phyloP scores from a whole-genome alignment of 352 stramenopile genomes.

The Stramenopiles sp. region DNA sequence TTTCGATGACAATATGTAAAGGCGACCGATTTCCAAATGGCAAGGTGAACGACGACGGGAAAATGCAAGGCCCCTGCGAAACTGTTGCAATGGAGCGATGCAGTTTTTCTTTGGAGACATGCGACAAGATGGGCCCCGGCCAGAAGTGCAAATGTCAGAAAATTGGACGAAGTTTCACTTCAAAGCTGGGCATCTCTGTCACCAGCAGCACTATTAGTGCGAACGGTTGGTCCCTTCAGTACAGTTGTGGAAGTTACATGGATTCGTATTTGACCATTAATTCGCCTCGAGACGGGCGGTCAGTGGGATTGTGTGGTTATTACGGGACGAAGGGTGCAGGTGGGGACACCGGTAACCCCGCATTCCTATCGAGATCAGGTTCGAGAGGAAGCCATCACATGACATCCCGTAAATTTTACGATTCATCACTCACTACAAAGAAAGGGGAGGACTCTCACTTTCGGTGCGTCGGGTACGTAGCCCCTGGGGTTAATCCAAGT shows the following conservation, averaged over 20 bases:
- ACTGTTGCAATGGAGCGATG: constrained; percentile 1
- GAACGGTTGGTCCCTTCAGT: constrained; percentile 2
- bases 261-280: constrained; percentile 11
- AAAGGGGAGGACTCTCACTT: background rate
- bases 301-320: background rate
- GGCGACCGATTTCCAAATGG: background rate
- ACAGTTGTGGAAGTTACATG: constrained; percentile 5
- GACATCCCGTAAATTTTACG: constrained; percentile 7
- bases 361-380: background rate
- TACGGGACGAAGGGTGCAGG: constrained; percentile 8
- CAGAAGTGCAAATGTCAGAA: constrained; percentile 8
- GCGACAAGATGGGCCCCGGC: background rate
- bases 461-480: background rate
- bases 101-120: background rate
- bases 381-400: background rate
- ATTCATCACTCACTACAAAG: background rate
- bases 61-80: constrained; percentile 7
- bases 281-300: background rate
- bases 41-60: background rate
- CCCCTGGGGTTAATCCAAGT: background rate
- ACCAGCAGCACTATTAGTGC: background rate
- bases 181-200: background rate
- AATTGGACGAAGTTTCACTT: constrained; percentile 12
- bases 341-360: background rate
- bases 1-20: constrained; percentile 8